Evolutionary conservation across 768 basidiomycete species (phyloP).

Genomic region (Podaxis sp.): DNA sequence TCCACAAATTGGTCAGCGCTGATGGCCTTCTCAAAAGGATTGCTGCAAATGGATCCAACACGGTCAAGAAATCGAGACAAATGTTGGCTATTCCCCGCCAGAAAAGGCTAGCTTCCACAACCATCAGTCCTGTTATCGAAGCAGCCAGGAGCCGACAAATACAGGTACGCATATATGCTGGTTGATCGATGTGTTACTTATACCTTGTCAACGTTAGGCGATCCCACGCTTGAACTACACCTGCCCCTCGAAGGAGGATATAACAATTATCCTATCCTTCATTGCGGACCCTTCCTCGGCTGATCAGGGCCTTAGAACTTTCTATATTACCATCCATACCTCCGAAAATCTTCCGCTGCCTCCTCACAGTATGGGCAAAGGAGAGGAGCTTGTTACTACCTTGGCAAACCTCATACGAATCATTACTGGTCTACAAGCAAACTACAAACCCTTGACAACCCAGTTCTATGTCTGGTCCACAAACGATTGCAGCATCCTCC

Average conservation of each 20-base stretch:
- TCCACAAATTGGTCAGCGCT: slow-evolving; percentile 36
- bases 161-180: slow-evolving; percentile 28
- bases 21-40: slow-evolving; percentile 28
- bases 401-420: slow-evolving; percentile 36
- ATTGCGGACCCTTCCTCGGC: slow-evolving; percentile 40
- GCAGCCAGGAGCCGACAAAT: slow-evolving; percentile 34
- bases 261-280: slow-evolving; percentile 43
- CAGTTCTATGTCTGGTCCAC: slow-evolving; percentile 52
- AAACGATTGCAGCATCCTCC: slow-evolving; percentile 37
- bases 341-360: slow-evolving; percentile 21
- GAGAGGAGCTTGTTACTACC: slow-evolving; percentile 31
- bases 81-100: slow-evolving; percentile 28
- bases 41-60: slow-evolving; percentile 31
- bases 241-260: slow-evolving; percentile 44
- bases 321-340: slow-evolving; percentile 36
- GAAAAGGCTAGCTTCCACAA: slow-evolving; percentile 9
- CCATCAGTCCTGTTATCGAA: slow-evolving; percentile 38
- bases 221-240: slow-evolving; percentile 44
- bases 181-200: background rate
- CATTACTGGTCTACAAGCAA: slow-evolving; percentile 26
- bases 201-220: slow-evolving; percentile 27
- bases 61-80: slow-evolving; percentile 38
- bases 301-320: slow-evolving; percentile 31
- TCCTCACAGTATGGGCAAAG: slow-evolving; percentile 25
- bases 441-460: slow-evolving; percentile 25